Conservation (phyloP, 768 basidiomycete genomes). For the Auricularia cornea region DNA sequence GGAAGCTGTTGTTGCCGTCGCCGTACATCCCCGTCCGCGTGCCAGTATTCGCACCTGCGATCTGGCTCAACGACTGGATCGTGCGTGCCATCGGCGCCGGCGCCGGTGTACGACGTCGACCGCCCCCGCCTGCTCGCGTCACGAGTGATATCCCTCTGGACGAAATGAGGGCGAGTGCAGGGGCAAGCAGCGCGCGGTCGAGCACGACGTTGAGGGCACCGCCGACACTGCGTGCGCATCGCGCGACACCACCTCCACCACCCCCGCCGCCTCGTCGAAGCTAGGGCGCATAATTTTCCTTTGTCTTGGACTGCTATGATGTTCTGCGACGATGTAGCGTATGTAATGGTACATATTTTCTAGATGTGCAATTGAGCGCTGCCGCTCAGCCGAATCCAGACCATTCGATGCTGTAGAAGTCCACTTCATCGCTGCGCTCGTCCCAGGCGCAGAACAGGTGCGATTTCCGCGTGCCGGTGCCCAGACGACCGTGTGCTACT, state of each 20-base stretch:
- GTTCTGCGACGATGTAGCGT: background rate
- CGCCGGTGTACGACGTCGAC: constrained; percentile 13
- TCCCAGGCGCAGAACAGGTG: constrained; percentile 89
- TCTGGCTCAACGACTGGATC: constrained; percentile 65
- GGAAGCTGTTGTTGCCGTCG: constrained; percentile 53
- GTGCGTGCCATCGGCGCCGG: constrained; percentile 55
- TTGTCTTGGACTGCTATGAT: background rate
- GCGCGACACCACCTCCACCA: no score
- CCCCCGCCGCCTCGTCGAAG: no score
- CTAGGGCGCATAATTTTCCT: background rate
- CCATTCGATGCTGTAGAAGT: constrained; percentile 83
- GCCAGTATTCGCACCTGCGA: constrained; percentile 64
- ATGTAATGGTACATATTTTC: background rate
- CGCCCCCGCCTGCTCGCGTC: background rate
- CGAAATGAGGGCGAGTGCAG: background rate
- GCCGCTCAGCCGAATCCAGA: constrained; percentile 67
- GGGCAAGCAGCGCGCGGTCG: constrained; percentile 27
- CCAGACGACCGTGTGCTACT: constrained; percentile 89
- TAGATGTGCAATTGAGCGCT: background rate
- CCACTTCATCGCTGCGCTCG: constrained; percentile 52
- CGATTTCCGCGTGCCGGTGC: constrained; percentile 95
- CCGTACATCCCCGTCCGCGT: constrained; percentile 75
- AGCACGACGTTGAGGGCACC: background rate
- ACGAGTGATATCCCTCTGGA: background rate
- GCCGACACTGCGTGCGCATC: background rate